These are phyloP conservation scores for Hypoxylon sp. DNA, from an alignment of 2,329 filamentous ascomycete species.

Conservation along the genomic window DNA sequence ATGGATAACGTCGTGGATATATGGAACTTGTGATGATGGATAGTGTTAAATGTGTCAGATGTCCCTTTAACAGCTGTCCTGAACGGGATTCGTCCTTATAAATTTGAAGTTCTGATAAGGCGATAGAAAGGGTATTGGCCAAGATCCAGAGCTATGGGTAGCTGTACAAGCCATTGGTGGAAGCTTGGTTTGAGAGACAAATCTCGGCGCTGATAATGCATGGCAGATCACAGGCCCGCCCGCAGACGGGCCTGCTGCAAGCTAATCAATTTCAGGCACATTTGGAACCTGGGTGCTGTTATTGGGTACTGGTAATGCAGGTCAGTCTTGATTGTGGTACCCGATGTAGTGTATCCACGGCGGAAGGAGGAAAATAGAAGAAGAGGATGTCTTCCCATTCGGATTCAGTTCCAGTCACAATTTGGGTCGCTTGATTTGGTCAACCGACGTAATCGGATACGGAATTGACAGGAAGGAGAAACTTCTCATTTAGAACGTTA, in stretches of 20 bases:
- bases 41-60: constrained; percentile 10
- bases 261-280: constrained; percentile 36
- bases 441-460: constrained; percentile 9
- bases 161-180: constrained; percentile 29
- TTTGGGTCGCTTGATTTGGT: constrained; percentile 23
- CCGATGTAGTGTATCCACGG: constrained; percentile 2
- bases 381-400: constrained; percentile 5
- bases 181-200: constrained; percentile 30
- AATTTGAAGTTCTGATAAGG: constrained; percentile 31
- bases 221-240: constrained; percentile 39
- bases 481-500: neutral
- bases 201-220: constrained; percentile 43
- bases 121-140: constrained; percentile 26
- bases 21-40: constrained; percentile 23
- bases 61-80: constrained; percentile 31
- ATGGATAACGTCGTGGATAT: constrained; percentile 7
- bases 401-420: constrained; percentile 9
- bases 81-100: constrained; percentile 35
- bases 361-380: constrained; percentile 3
- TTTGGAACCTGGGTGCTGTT: neutral
- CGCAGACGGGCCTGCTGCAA: constrained; percentile 37
- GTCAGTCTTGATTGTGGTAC: constrained; percentile 12
- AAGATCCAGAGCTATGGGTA: constrained; percentile 28
- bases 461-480: neutral
- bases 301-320: constrained; percentile 22